A percentile compares a stretch with the other conserved stretches of the same genome.
Evolutionary conservation across 768 basidiomycete species (phyloP).

Genomic region (Phaffia australis): DNA sequence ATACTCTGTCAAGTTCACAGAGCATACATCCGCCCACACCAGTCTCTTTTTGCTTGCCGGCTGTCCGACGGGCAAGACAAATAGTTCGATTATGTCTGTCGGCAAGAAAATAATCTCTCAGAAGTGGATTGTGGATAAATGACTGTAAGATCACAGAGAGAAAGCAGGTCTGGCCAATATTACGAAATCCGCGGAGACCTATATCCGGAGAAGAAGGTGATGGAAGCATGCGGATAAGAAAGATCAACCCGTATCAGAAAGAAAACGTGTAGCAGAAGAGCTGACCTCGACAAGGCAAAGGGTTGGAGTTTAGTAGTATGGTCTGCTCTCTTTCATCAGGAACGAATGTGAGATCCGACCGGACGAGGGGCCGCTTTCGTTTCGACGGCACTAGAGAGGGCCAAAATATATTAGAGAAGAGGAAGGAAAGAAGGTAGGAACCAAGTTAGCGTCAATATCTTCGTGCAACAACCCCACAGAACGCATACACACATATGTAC

Average conservation of each 20-base stretch:
- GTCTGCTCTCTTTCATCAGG: conserved; percentile 42
- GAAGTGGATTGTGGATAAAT: conserved; percentile 76
- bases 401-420: no score
- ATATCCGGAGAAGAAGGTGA: not conserved
- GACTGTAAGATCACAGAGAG: conserved; percentile 83
- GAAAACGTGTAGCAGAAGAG: not conserved
- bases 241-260: not conserved
- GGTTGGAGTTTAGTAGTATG: conserved; percentile 45
- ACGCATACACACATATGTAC: not conserved
- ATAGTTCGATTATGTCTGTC: conserved; percentile 66
- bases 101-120: conserved; percentile 77
- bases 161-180: conserved; percentile 74
- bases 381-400: not conserved
- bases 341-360: conserved; percentile 39
- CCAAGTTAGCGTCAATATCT: not conserved
- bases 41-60: conserved; percentile 40
- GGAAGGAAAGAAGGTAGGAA: no score
- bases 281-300: conserved; percentile 64
- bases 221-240: not conserved
- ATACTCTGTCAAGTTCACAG: conserved; percentile 77
- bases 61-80: conserved; percentile 24
- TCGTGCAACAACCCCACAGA: not conserved
- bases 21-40: conserved; percentile 51
- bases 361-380: not conserved
- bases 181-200: conserved; percentile 21